These are phyloP conservation scores for Suillus discolor DNA, from an alignment of 768 basidiomycete genomes.

Conservation along the genomic window DNA sequence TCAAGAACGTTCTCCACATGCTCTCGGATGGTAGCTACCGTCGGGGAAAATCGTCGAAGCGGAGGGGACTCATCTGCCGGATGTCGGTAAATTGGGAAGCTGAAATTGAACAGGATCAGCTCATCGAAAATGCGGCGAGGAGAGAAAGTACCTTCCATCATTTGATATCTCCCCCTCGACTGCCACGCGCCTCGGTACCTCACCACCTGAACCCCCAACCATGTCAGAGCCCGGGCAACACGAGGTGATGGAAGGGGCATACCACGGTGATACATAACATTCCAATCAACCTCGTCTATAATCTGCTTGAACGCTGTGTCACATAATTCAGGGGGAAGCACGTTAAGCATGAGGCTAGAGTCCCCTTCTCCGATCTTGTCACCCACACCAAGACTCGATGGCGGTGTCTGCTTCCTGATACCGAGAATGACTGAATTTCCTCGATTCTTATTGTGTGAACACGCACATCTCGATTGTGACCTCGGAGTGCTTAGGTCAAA, in stretches of 20 bases:
- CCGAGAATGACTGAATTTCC: background rate
- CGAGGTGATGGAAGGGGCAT: constrained; percentile 11
- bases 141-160: constrained; percentile 48
- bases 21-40: constrained; percentile 63
- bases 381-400: constrained; percentile 34
- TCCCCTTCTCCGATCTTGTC: constrained; percentile 68
- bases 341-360: constrained; percentile 55
- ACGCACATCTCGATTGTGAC: background rate
- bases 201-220: constrained; percentile 55
- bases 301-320: constrained; percentile 59
- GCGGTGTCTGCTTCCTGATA: constrained; percentile 9
- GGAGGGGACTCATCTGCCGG: constrained; percentile 80
- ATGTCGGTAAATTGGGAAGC: constrained; percentile 81
- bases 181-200: constrained; percentile 67
- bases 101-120: constrained; percentile 24
- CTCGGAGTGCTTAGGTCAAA: background rate
- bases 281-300: constrained; percentile 69
- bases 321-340: constrained; percentile 60
- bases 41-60: constrained; percentile 66
- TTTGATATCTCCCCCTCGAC: constrained; percentile 56
- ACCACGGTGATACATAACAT: constrained; percentile 76
- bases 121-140: constrained; percentile 8
- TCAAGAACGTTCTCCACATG: constrained; percentile 58
- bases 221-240: constrained; percentile 8
- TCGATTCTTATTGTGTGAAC: background rate